Conservation (phyloP, 2,329 filamentous ascomycete genomes). For the Phyllosticta citriasiana region DNA sequence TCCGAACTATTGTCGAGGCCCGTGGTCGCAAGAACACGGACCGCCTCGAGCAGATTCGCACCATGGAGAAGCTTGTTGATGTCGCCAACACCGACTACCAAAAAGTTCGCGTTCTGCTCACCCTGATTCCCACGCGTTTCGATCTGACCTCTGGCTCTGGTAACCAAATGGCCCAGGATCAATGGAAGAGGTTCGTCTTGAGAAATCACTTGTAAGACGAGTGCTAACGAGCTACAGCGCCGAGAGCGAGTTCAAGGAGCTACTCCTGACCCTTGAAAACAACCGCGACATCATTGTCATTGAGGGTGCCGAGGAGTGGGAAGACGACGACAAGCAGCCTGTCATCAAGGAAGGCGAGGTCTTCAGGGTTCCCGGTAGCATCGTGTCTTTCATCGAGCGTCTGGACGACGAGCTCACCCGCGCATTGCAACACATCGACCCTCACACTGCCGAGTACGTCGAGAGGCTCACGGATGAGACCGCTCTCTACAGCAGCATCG, state of each 20-base stretch:
- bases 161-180: conserved; percentile 83
- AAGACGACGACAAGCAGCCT: conserved; percentile 93
- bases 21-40: conserved; percentile 99
- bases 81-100: conserved; percentile 89
- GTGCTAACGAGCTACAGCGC: conserved; percentile 37
- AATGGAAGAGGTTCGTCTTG: conserved; percentile 67
- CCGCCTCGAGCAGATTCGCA: conserved; percentile 83
- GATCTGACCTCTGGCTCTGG: conserved; percentile 73
- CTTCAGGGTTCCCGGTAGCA: conserved; percentile 85
- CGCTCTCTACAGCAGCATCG: conserved; percentile 81
- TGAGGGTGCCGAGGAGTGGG: conserved; percentile 94
- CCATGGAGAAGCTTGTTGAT: conserved; percentile 92
- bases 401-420: conserved; percentile 95
- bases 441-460: conserved; percentile 97
- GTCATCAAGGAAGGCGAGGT: conserved; percentile 62
- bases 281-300: conserved; percentile 76
- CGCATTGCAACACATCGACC: conserved; percentile 95
- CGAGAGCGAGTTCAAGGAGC: conserved; percentile 69
- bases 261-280: conserved; percentile 69
- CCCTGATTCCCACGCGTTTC: conserved; percentile 86
- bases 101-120: conserved; percentile 81
- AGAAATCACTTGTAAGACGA: not conserved
- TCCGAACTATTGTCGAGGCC: conserved; percentile 85
- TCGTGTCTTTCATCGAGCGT: conserved; percentile 89
- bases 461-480: conserved; percentile 88